A percentile compares a stretch with the other conserved stretches of the same genome.
Evolutionary conservation across 2,329 filamentous ascomycete species (phyloP).

Genomic region (Colletotrichum somersetense): DNA sequence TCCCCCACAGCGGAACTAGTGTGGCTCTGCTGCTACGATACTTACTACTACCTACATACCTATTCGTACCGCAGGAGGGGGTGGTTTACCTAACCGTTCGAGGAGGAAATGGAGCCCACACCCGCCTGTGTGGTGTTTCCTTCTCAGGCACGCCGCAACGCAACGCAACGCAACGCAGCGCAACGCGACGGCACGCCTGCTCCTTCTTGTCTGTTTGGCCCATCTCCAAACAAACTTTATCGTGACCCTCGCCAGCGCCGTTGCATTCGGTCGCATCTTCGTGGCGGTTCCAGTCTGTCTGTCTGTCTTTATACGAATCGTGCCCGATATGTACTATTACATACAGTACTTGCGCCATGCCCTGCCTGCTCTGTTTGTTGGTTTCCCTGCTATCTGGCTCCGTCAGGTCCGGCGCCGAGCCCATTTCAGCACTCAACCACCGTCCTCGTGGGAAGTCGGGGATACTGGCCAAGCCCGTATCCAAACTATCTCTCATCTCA

Average conservation of each 20-base stretch:
- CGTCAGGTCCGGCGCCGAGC: neutral
- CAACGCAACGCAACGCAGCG: neutral
- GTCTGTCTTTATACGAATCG: neutral
- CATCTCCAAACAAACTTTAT: constrained; percentile 38
- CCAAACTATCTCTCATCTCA: neutral
- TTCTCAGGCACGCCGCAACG: constrained; percentile 33
- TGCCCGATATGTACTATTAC: neutral
- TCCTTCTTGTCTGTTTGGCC: constrained; percentile 10
- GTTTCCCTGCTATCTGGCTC: neutral
- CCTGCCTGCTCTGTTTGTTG: neutral
- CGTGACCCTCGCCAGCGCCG: constrained; percentile 39
- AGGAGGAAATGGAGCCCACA: constrained; percentile 10
- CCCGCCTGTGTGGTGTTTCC: constrained; percentile 26
- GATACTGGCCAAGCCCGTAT: constrained; percentile 3
- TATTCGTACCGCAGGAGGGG: too few relatives aligned
- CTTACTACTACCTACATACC: neutral
- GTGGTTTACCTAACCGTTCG: neutral
- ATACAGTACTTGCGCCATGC: neutral
- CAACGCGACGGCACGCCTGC: too few relatives aligned
- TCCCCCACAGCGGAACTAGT: constrained; percentile 30
- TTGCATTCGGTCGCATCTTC: constrained; percentile 36
- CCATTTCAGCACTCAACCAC: neutral
- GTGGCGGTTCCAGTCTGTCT: constrained; percentile 9
- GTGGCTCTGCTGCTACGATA: neutral
- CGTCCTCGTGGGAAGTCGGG: neutral